Conservation (phyloP, 2,329 filamentous ascomycete species). For the Alternaria rosae region DNA sequence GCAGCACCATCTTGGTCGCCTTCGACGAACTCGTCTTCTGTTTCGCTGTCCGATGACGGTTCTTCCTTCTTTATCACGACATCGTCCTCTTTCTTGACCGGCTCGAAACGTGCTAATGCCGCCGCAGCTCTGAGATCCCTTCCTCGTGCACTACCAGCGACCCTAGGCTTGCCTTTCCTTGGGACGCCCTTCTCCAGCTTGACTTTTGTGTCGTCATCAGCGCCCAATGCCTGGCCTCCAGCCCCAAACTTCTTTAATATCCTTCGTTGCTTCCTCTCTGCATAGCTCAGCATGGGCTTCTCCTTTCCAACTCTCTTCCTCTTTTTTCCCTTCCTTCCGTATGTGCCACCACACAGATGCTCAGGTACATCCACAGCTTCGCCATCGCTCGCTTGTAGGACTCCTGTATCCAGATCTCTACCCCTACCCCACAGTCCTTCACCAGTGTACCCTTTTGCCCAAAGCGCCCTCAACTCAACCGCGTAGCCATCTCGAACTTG, state of each 20-base stretch:
- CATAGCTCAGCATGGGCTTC: constrained; percentile 66
- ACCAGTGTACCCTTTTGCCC: constrained; percentile 74
- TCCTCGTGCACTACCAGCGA: constrained; percentile 76
- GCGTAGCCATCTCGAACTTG: constrained; percentile 77
- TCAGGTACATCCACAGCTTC: constrained; percentile 51
- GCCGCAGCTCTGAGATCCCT: constrained; percentile 79
- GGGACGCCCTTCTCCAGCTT: constrained; percentile 72
- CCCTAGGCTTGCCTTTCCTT: constrained; percentile 70
- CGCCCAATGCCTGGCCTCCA: constrained; percentile 72
- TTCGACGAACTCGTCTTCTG: constrained; percentile 48
- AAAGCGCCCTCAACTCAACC: constrained; percentile 73
- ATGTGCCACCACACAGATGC: constrained; percentile 84
- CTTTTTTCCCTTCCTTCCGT: constrained; percentile 63
- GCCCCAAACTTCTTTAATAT: constrained; percentile 80
- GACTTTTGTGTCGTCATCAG: constrained; percentile 70
- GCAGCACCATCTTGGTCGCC: constrained; percentile 58
- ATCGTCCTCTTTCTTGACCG: constrained; percentile 57
- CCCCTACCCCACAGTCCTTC: constrained; percentile 86
- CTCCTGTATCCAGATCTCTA: constrained; percentile 62
- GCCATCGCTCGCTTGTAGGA: constrained; percentile 31
- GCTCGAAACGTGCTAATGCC: constrained; percentile 75
- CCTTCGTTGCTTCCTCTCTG: constrained; percentile 74
- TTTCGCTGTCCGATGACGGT: constrained; percentile 41
- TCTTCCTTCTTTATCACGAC: constrained; percentile 46
- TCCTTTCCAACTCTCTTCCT: constrained; percentile 54